phyloP scores from a whole-genome alignment of 2,329 filamentous ascomycete species.

The Aspergillus quadrilineatus region DNA sequence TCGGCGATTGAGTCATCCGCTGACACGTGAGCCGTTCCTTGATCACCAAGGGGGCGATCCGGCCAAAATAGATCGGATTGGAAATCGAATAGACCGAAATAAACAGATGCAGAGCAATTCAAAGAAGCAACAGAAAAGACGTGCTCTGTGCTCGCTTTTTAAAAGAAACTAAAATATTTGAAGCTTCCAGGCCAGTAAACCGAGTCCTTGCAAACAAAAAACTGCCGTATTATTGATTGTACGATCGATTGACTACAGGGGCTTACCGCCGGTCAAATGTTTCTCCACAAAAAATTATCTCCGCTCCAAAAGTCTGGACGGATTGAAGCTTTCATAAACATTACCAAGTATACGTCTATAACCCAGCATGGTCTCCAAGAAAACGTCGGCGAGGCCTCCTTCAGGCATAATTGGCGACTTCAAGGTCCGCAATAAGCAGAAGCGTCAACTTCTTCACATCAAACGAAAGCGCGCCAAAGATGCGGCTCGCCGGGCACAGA shows the following conservation, averaged over 20 bases:
- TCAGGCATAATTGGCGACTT: conserved; percentile 50
- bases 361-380: conserved; percentile 51
- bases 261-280: conserved; percentile 13
- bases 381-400: conserved; percentile 43
- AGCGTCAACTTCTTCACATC: conserved; percentile 74
- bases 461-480: conserved; percentile 76
- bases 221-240: background rate
- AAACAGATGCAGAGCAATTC: background rate
- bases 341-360: background rate
- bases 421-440: conserved; percentile 72
- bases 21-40: conserved; percentile 25
- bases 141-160: background rate
- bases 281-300: conserved; percentile 17
- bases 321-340: conserved; percentile 6
- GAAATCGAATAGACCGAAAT: background rate
- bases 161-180: background rate
- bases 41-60: background rate
- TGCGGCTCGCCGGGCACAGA: conserved; percentile 70
- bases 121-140: background rate
- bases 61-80: background rate
- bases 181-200: conserved; percentile 3
- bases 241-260: background rate
- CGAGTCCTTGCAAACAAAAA: conserved; percentile 1
- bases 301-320: conserved; percentile 13
- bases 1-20: conserved; percentile 43